Evolutionary conservation across 129 eudicot genomes (phyloP).

Genomic region (Flaveria brownii): DNA sequence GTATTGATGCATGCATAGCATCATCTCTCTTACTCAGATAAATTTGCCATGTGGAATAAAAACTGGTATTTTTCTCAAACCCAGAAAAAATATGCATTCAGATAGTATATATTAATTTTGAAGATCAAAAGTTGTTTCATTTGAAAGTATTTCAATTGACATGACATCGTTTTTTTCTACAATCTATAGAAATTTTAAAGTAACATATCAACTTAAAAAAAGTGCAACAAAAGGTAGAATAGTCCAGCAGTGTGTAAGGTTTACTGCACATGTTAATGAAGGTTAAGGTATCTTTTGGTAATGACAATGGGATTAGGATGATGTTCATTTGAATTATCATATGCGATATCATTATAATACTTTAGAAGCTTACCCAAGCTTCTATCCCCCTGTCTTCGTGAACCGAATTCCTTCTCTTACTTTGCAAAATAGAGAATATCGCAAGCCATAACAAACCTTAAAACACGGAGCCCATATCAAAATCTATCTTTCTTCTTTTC

Average conservation of each 20-base stretch:
- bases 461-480: slow-evolving; percentile 14
- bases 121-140: not conserved
- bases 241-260: not conserved
- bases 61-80: not conserved
- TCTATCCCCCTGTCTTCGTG: too few species aligned
- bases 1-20: not conserved
- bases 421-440: not conserved
- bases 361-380: too few species aligned
- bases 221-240: slow-evolving; percentile 4
- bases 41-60: not conserved
- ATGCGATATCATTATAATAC: not conserved
- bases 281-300: not conserved
- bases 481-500: slow-evolving; percentile 5
- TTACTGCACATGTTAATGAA: not conserved
- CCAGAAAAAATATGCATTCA: not conserved
- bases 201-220: not conserved
- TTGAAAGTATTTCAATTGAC: slow-evolving; percentile 5
- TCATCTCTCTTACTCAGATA: not conserved
- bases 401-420: too few species aligned
- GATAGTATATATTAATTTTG: not conserved
- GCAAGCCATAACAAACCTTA: slow-evolving; percentile 15
- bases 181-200: not conserved
- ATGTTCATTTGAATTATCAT: not conserved
- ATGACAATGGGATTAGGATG: not conserved
- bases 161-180: not conserved